phyloP scores from a whole-genome alignment of 208 protist genomes.

The Polymyxa betae region DNA sequence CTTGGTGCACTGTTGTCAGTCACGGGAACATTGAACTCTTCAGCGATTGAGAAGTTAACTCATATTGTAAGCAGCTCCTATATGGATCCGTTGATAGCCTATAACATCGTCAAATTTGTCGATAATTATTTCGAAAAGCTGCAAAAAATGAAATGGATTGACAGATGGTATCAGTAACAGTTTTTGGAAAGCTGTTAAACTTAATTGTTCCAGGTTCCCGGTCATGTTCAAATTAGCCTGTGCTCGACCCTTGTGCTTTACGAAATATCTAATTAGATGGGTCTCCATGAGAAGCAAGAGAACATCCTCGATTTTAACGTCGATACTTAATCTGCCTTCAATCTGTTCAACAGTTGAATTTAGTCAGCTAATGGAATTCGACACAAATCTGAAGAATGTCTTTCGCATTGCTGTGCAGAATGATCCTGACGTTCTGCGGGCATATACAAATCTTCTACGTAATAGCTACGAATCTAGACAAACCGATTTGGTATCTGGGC shows the following conservation, averaged over 20 bases:
- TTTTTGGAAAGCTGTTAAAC: background rate
- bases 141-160: background rate
- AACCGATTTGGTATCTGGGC: background rate
- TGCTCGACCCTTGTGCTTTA: background rate
- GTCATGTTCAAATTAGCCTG: background rate
- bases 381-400: background rate
- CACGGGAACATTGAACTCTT: background rate
- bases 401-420: background rate
- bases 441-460: background rate
- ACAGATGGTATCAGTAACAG: background rate
- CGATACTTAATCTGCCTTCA: background rate
- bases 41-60: background rate
- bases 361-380: background rate
- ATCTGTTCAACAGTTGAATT: background rate
- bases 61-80: background rate
- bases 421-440: background rate
- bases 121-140: background rate
- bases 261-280: background rate
- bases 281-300: background rate
- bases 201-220: background rate
- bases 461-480: background rate
- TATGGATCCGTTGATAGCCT: conserved; percentile 7
- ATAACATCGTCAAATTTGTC: background rate
- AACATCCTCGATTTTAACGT: background rate
- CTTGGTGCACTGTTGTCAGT: no score